Evolutionary conservation across 495 filamentous ascomycete genomes (phyloP).

Genomic region (Lineolata rhizophorae): DNA sequence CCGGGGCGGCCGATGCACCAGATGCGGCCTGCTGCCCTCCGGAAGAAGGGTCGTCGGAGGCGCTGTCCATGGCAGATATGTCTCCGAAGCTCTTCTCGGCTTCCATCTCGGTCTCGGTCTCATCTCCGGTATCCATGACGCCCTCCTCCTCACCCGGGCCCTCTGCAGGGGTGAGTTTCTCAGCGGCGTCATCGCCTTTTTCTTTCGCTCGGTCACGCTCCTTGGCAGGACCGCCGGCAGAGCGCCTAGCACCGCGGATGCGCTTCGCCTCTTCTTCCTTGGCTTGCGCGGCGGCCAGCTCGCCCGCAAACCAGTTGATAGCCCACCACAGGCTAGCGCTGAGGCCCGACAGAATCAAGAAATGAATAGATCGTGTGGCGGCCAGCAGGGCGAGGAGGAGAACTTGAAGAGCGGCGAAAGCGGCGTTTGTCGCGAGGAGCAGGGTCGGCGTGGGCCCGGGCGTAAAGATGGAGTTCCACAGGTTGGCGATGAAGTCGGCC

Average conservation of each 20-base stretch:
- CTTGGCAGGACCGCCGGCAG: no score
- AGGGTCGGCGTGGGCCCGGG: slow-evolving; percentile 75
- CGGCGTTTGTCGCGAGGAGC: slow-evolving; percentile 70
- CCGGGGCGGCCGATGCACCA: background rate
- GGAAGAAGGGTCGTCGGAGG: slow-evolving; percentile 1
- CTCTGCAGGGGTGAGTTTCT: no score
- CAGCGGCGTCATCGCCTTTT: slow-evolving; percentile 8
- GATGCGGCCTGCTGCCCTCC: slow-evolving; percentile 1
- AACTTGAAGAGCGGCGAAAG: slow-evolving; percentile 66
- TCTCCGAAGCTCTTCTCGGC: slow-evolving; percentile 5
- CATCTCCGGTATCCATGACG: slow-evolving; percentile 16
- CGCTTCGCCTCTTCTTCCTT: slow-evolving; percentile 41
- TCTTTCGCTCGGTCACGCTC: slow-evolving; percentile 9
- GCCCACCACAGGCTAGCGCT: slow-evolving; percentile 69
- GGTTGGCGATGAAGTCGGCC: slow-evolving; percentile 57
- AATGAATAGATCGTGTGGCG: slow-evolving; percentile 75
- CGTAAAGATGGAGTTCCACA: slow-evolving; percentile 83
- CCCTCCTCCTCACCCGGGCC: slow-evolving; percentile 15
- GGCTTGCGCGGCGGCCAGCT: slow-evolving; percentile 43
- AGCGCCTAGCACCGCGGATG: no score
- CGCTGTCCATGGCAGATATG: slow-evolving; percentile 2
- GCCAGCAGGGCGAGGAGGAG: slow-evolving; percentile 55
- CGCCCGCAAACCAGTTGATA: slow-evolving; percentile 90
- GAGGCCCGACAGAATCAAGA: slow-evolving; percentile 54
- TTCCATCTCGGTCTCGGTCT: slow-evolving; percentile 8